These are phyloP conservation scores for Piper betle DNA, from an alignment of 164 flowering plant species.

Conservation along the genomic window DNA sequence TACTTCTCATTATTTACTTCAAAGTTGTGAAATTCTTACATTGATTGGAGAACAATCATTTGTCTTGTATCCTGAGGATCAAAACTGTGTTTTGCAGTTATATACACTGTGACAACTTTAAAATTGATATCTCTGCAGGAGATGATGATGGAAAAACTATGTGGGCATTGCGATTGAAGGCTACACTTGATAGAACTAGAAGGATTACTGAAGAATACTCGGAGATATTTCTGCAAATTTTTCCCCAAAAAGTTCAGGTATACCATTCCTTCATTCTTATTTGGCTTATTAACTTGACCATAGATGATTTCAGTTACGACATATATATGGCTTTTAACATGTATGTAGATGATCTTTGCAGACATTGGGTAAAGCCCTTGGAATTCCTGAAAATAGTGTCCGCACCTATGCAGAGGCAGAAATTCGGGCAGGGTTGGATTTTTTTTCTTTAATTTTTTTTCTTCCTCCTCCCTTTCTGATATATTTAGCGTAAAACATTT, in stretches of 20 bases:
- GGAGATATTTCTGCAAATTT: slow-evolving; percentile 74
- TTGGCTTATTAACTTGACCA: neutral
- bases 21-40: too few species aligned
- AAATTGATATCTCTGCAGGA: slow-evolving; percentile 24
- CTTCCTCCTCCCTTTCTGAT: neutral
- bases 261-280: neutral
- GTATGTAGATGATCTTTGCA: slow-evolving; percentile 17
- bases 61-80: too few species aligned
- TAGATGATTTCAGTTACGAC: neutral
- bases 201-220: slow-evolving; percentile 89
- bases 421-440: slow-evolving; percentile 82
- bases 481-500: neutral
- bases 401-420: slow-evolving; percentile 92
- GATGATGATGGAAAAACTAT: slow-evolving; percentile 73
- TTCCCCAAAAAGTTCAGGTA: slow-evolving; percentile 70
- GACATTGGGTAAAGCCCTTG: slow-evolving; percentile 79
- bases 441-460: neutral
- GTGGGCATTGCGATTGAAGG: slow-evolving; percentile 89
- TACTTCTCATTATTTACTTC: too few species aligned
- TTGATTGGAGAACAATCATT: too few species aligned
- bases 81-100: neutral
- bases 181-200: slow-evolving; percentile 86
- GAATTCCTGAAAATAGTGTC: slow-evolving; percentile 75
- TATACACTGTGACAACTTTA: neutral
- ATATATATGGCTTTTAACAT: neutral